Conservation (phyloP, 805 yeast species). For the Starmerella riodocensis region DNA sequence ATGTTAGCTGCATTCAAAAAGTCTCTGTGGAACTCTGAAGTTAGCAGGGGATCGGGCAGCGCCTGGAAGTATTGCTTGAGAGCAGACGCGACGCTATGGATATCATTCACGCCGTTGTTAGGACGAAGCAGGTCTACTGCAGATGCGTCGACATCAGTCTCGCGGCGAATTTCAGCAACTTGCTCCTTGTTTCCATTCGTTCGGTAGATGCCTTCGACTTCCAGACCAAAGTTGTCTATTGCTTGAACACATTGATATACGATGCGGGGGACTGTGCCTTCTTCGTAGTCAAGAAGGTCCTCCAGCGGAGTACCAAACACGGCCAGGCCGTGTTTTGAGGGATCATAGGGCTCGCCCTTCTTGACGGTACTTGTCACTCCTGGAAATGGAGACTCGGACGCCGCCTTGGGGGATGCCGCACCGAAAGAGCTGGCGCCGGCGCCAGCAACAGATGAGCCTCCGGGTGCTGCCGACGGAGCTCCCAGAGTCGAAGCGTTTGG, state of each 20-base stretch:
- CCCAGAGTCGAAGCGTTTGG: neutral
- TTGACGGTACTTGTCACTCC: neutral
- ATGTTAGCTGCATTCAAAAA: conserved; percentile 63
- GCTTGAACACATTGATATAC: conserved; percentile 81
- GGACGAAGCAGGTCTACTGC: conserved; percentile 40
- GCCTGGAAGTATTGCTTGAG: conserved; percentile 71
- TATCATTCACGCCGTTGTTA: conserved; percentile 54
- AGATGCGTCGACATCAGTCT: conserved; percentile 55
- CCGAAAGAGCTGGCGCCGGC: neutral
- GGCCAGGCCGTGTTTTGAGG: conserved; percentile 27
- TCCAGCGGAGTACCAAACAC: conserved; percentile 83
- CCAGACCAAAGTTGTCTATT: conserved; percentile 71
- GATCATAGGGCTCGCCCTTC: conserved; percentile 20
- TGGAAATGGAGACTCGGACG: neutral
- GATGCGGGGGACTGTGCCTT: conserved; percentile 80
- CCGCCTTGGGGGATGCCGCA: neutral
- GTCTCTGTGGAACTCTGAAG: conserved; percentile 44
- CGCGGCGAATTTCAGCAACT: conserved; percentile 56
- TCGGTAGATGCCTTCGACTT: conserved; percentile 81
- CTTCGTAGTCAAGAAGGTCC: conserved; percentile 61
- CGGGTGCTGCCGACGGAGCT: neutral
- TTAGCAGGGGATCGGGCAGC: conserved; percentile 77
- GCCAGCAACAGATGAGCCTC: no score
- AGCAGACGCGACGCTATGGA: conserved; percentile 76
- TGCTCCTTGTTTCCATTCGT: conserved; percentile 66